Base-by-base conservation (phyloP, 2,329 filamentous ascomycete species). In the Trichophyton equinum region DNA sequence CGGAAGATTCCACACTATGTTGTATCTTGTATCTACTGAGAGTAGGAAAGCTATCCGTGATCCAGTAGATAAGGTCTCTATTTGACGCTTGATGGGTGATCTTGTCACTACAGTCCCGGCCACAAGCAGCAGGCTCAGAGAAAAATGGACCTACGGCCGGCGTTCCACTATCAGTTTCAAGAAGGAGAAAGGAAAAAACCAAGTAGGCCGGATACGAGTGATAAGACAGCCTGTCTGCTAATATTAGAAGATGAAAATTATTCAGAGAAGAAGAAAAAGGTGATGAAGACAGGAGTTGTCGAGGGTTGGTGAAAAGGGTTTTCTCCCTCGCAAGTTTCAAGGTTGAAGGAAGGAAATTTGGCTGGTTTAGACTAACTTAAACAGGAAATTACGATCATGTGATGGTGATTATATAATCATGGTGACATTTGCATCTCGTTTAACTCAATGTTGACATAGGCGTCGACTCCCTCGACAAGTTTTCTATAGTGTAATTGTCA, bases 21-120 rank as follows among this genome's bases (percentile, higher is more conserved):
- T 42, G 36, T 58, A 58, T 58, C 36, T 40, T 59, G 57, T 47
- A 59, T 59, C 57, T 59, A 59, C 57, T 59, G 40, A 59, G 57
- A 47, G 42, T 38, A 20, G 42, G 57, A 36, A 40, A 25, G 42
- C 57, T 59, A 59, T 46, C 42, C 57, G 42, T 59, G 42, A 59
- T 44, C 40, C 42, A 58, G 40, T 58, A 58, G 56, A 58, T 40
- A 33, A 25, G 40, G 20, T 44, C 36, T 46, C 56, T 58, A 58
- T 55, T 33, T 55, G 51, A 55, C 18, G 51, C n/a, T 55, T 18
- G 51, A 55, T 22, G 51, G 51, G 51, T 55, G 51, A 55, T 55
- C 51, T 55, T 27, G 51, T 55, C 51, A 55, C 51, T 55, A 55
- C 51, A 55, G 51, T 55, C 51, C 51, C 51, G 15, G 51, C 51